phyloP scores from a whole-genome alignment of 495 filamentous ascomycete species.

The Umbilicaria muhlenbergii region DNA sequence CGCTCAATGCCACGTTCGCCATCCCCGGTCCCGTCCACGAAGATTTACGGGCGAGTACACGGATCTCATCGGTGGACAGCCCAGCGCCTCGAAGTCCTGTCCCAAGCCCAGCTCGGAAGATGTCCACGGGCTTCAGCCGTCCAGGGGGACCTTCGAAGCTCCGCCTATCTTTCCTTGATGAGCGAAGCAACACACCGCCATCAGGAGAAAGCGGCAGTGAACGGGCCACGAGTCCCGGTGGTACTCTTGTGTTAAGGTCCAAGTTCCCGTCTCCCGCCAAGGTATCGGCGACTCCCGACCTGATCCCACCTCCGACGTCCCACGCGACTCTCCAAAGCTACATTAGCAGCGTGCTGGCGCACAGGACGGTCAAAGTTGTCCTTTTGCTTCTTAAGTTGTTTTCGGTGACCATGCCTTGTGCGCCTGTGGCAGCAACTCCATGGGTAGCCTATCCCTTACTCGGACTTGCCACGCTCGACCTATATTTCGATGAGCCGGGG shows the following conservation, averaged over 20 bases:
- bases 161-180: constrained; percentile 6
- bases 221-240: constrained; percentile 15
- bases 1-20: constrained; percentile 29
- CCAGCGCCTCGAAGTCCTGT: constrained; percentile 20
- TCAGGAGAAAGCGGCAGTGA: constrained; percentile 1
- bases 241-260: constrained; percentile 16
- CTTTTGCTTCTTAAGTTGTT: constrained; percentile 42
- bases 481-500: constrained; percentile 6
- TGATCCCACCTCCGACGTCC: constrained; percentile 3
- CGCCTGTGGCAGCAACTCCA: constrained; percentile 40
- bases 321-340: neutral
- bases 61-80: constrained; percentile 43
- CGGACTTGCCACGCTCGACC: constrained; percentile 38
- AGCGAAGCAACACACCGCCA: constrained; percentile 1
- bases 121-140: constrained; percentile 16
- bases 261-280: constrained; percentile 15
- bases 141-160: constrained; percentile 8
- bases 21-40: constrained; percentile 31
- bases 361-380: constrained; percentile 12
- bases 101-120: constrained; percentile 13
- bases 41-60: constrained; percentile 38
- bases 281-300: neutral
- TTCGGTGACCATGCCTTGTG: constrained; percentile 40
- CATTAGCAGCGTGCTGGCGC: neutral
- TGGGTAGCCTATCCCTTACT: constrained; percentile 47